phyloP scores from a whole-genome alignment of 345 rosid species.

The Fremontodendron californicum region DNA sequence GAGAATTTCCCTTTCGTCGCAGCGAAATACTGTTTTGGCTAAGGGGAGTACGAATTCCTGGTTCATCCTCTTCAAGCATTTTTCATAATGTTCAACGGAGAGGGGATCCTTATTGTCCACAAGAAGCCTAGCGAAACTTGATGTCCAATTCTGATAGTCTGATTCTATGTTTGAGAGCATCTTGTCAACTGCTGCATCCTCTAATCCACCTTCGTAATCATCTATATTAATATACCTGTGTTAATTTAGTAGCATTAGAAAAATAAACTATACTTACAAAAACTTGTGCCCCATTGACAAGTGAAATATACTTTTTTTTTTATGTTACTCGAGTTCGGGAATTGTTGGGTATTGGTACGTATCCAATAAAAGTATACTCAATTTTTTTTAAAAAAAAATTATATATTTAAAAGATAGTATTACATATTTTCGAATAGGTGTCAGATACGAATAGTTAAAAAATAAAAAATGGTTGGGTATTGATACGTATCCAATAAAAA shows the following conservation, averaged over 20 bases:
- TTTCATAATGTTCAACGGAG: constrained; percentile 28
- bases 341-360: too few species aligned
- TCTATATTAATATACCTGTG: constrained; percentile 52
- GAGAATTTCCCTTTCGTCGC: constrained; percentile 51
- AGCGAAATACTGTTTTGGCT: constrained; percentile 53
- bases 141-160: constrained; percentile 46
- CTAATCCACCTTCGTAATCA: constrained; percentile 63
- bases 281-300: too few species aligned
- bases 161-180: constrained; percentile 42
- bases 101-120: constrained; percentile 41
- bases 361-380: too few species aligned
- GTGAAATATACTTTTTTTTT: too few species aligned
- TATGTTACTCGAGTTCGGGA: too few species aligned
- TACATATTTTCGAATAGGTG: too few species aligned
- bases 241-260: not conserved
- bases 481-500: too few species aligned
- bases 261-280: not conserved
- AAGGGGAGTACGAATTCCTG: constrained; percentile 49
- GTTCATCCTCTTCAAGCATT: constrained; percentile 40
- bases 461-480: too few species aligned
- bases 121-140: constrained; percentile 34
- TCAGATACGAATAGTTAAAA: too few species aligned
- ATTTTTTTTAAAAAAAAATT: too few species aligned
- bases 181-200: constrained; percentile 30
- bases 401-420: too few species aligned